These are phyloP conservation scores for Talaromyces sp. DNA, from an alignment of 2,329 filamentous ascomycete species.

Conservation along the genomic window DNA sequence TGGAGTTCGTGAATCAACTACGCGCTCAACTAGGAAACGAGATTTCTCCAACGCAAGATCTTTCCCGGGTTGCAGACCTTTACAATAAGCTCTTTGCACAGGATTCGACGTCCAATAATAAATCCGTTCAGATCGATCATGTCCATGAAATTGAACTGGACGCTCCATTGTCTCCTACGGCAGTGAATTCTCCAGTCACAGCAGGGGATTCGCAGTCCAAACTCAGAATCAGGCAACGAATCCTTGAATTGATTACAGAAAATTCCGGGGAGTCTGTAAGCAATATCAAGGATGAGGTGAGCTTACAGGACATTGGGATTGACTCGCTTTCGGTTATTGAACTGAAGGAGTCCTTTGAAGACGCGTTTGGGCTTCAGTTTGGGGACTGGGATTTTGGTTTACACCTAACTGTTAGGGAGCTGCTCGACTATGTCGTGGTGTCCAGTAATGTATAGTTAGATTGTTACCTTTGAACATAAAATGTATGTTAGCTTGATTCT, in stretches of 20 bases:
- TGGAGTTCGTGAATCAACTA: conserved; percentile 9
- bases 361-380: conserved; percentile 6
- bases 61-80: neutral
- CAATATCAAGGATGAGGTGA: conserved; percentile 2
- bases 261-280: conserved; percentile 3
- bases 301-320: conserved; percentile 11
- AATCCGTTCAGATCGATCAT: neutral
- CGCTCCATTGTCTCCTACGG: neutral
- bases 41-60: neutral
- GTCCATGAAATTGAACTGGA: conserved; percentile 1
- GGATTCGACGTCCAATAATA: neutral
- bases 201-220: conserved; percentile 2
- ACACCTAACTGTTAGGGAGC: conserved; percentile 5
- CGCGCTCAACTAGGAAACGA: neutral
- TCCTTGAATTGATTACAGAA: conserved; percentile 12
- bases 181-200: neutral
- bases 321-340: conserved; percentile 9
- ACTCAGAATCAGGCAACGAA: conserved; percentile 6
- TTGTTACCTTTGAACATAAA: neutral
- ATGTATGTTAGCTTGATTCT: neutral
- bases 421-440: neutral
- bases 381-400: conserved; percentile 11
- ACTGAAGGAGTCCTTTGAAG: conserved; percentile 8
- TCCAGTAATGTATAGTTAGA: neutral
- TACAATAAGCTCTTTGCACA: conserved; percentile 2